phyloP scores from a whole-genome alignment of 2,329 filamentous ascomycete species.

The Aaosphaeria arxii region DNA sequence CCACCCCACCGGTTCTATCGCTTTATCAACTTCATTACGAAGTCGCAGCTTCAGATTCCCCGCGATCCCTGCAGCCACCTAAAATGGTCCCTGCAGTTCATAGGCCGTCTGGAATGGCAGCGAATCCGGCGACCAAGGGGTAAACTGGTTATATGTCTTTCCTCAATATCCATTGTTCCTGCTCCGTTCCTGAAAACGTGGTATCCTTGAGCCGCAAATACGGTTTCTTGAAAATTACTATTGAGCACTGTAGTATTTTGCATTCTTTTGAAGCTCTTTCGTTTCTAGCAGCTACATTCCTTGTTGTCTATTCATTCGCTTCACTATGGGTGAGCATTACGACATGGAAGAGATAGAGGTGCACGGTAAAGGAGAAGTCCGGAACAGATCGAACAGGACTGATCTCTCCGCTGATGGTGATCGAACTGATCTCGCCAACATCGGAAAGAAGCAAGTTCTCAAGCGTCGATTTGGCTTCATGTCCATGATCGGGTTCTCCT shows the following conservation, averaged over 20 bases:
- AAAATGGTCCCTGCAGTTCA: neutral
- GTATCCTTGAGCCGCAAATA: neutral
- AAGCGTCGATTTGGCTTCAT: constrained; percentile 4
- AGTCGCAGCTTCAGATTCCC: neutral
- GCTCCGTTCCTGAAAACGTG: neutral
- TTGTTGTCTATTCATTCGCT: neutral
- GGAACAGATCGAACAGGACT: neutral
- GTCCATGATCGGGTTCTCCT: constrained; percentile 5
- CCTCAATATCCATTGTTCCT: neutral
- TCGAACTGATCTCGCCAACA: neutral
- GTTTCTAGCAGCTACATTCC: neutral
- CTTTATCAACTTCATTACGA: too few species aligned
- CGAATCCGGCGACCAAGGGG: neutral
- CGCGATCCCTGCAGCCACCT: neutral
- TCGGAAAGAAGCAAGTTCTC: constrained; percentile 2
- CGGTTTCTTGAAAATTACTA: neutral
- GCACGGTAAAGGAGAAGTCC: neutral
- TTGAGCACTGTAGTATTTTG: neutral
- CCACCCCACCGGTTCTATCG: neutral
- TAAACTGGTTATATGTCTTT: neutral
- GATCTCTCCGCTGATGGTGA: neutral
- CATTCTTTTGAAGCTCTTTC: neutral
- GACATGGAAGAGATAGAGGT: neutral
- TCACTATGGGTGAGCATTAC: neutral
- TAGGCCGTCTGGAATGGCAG: neutral